Evolutionary conservation across 2,329 filamentous ascomycete species (phyloP), one percentile per base, ranked within the genome.

Genomic region (Keithomyces neogunnii): DNA sequence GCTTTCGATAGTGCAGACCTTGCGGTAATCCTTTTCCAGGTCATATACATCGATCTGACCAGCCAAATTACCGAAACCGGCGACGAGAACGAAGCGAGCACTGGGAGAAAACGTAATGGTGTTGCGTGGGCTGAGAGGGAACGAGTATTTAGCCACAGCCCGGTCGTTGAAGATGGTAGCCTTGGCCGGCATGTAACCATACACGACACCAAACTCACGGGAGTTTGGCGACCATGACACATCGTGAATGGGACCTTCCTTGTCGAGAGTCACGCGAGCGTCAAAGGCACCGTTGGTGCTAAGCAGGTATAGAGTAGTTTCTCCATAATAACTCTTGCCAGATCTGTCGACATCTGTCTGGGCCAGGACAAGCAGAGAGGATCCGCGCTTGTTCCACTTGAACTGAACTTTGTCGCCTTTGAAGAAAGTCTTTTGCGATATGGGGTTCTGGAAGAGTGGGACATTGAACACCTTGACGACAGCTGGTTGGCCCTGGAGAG

Each of bases 151-250:
- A 26, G 86, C 77, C 53, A 90, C 80, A 56, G 88, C 93, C 56
- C 89, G 85, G 62, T 86, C 82, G 69, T 96, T 96, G 81, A 97
- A 99, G 60, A 99, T 93, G 59, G 92, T 96, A 3, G 92, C 93
- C 78, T 97, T 97, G 51, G 93, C 89, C n/a, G 93, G 93, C 90
- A 96, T 97, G 70, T 89, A 97, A 55, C 93, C 93, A 66, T 99
- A 99, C 13, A 96, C 85, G 33, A 99, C 93, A 65, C 90, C 92
- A 64, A 99, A 99, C 70, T 97, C 92, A 73, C 90, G 95, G 61
- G 90, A 95, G 71, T 93, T 97, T 46, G 93, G 91, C 45, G 90
- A 96, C 93, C 93, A 99, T n/a, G 88, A 83, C 43, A 99, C 92
- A 66, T 99, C 93, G 69, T 97, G 92, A 62, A 97, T 96, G 4